These are phyloP conservation scores for Takakia lepidozioides DNA, from an alignment of 225 moss, liverwort and hornwort genomes.

Conservation along the genomic window DNA sequence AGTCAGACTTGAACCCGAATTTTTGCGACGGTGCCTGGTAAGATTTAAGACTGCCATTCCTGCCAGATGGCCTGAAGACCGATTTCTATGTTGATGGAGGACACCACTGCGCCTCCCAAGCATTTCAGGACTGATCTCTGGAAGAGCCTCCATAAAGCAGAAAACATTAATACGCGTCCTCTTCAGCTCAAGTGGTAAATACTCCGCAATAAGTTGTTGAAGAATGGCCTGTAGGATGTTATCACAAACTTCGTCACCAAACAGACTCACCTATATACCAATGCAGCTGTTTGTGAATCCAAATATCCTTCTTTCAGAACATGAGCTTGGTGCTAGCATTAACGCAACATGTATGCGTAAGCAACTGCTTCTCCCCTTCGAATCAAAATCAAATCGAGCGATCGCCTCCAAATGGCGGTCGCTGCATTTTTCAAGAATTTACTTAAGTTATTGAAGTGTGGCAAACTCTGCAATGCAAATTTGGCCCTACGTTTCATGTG, in stretches of 20 bases:
- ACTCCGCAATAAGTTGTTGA: slow-evolving; percentile 72
- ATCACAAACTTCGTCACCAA: too few species aligned
- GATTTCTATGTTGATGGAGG: slow-evolving; percentile 27
- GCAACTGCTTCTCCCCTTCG: too few species aligned
- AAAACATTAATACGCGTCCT: slow-evolving; percentile 81
- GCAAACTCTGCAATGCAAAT: too few species aligned
- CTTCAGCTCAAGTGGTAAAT: slow-evolving; percentile 67
- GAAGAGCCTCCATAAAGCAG: slow-evolving; percentile 69
- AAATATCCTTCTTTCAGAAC: neutral
- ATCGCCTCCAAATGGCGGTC: too few species aligned
- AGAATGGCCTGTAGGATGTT: slow-evolving; percentile 61
- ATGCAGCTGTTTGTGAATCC: too few species aligned
- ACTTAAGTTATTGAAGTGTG: too few species aligned
- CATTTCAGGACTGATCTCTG: slow-evolving; percentile 28
- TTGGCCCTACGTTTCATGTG: too few species aligned
- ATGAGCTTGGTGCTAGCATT: slow-evolving; percentile 3
- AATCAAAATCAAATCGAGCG: neutral
- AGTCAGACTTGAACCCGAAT: slow-evolving; percentile 63
- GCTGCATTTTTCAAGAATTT: too few species aligned
- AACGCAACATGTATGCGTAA: neutral
- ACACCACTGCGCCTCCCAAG: slow-evolving; percentile 26
- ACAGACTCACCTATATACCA: too few species aligned
- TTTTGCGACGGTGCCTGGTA: slow-evolving; percentile 68
- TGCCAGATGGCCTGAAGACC: slow-evolving; percentile 40
- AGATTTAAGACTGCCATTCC: slow-evolving; percentile 23